Evolutionary conservation across 2,329 filamentous ascomycete species (phyloP).

Genomic region (Aspergillus texensis): DNA sequence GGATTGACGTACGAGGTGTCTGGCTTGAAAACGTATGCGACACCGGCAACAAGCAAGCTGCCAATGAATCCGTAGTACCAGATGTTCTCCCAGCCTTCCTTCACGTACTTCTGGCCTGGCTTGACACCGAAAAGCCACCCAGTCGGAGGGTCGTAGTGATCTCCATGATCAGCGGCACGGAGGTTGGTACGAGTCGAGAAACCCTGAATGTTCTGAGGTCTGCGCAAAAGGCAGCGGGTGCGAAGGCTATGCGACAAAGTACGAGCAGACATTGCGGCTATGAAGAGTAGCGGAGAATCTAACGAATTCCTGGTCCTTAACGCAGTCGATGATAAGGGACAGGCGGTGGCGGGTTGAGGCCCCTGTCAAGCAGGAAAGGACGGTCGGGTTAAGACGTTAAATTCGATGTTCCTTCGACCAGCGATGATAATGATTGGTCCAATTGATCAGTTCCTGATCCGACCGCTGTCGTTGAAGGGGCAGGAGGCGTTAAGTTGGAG

Average conservation of each 20-base stretch:
- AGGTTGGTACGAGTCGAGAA: conserved; percentile 46
- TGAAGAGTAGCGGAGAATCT: conserved; percentile 15
- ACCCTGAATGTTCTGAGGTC: conserved; percentile 38
- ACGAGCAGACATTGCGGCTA: conserved; percentile 43
- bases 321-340: conserved; percentile 14
- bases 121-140: conserved; percentile 95
- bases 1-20: conserved; percentile 85
- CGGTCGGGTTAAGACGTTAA: conserved; percentile 11
- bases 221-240: conserved; percentile 41
- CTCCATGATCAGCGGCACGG: conserved; percentile 60
- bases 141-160: conserved; percentile 83
- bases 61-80: conserved; percentile 86
- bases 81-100: conserved; percentile 92
- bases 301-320: conserved; percentile 12
- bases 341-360: conserved; percentile 24
- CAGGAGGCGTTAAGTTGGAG: conserved; percentile 26
- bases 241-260: conserved; percentile 43
- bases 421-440: conserved; percentile 18
- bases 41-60: conserved; percentile 69
- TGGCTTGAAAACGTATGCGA: conserved; percentile 94
- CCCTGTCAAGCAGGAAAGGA: conserved; percentile 21
- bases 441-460: conserved; percentile 29
- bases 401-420: conserved; percentile 12
- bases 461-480: conserved; percentile 25
- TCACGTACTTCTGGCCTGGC: conserved; percentile 92